Base-by-base conservation (phyloP, 2,329 filamentous ascomycete species). In the Fusarium marasasianum region DNA sequence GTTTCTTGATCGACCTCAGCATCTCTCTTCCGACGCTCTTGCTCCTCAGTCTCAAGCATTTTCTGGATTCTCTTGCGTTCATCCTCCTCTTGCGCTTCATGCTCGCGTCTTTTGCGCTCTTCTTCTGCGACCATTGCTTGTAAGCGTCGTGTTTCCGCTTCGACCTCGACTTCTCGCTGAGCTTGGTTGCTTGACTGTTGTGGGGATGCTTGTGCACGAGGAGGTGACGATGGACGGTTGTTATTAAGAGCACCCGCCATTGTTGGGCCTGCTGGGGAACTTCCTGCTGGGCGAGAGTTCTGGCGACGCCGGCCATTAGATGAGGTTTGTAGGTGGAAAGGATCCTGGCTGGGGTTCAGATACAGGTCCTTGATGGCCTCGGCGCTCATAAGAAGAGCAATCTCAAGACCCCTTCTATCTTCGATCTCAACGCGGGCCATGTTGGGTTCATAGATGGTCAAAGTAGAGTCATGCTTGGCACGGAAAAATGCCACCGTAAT, bases 381-480 rank as follows among this genome's bases (percentile, higher is more conserved):
- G 3, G 90, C 89, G 35, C 89, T 86, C 26, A 93, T 82, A 26
- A 92, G 80, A 24, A 98, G 83, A 3, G 95, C 91, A 3, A 98
- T 89, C 80, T 99, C 96, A 8, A 98, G 85, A 0, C 96, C 96
- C 82, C 98, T 98, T 65, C 93, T 91, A 82, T 99, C 96, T 81
- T 99, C 95, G 71, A 98, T 91, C 48, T 98, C 95, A 17, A 98
- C 92, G 12, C 96, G 89, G 70, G 93, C 92, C 79, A 98, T 87
- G 80, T 98, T 98, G 10, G 96, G 94, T 82, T 99, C 94, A 84
- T 98, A 98, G 47, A 99, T 88, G 5, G 95, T 97, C 66, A 98
- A 83, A 37, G 82, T 80, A 41, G 84, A 85, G 76, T 95, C 93
- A 54, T 86, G 83, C 75, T 90, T 92, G 33, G 92, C 86, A 74